phyloP scores from a whole-genome alignment of 768 basidiomycete genomes.

The Gelatoporia subvermispora region DNA sequence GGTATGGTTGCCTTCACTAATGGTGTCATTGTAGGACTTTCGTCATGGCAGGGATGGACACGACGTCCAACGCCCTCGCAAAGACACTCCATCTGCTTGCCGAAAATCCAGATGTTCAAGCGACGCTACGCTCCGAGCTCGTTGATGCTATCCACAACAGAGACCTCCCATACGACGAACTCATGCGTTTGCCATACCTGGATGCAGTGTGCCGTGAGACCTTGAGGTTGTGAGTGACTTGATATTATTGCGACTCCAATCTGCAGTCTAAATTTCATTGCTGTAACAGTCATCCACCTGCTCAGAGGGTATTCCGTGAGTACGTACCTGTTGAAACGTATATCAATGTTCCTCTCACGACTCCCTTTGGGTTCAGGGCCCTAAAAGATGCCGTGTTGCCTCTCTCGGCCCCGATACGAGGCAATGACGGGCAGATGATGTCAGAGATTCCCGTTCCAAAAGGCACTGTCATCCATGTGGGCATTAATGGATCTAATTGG shows the following conservation, averaged over 20 bases:
- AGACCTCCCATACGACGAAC: conserved; percentile 20
- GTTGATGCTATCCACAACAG: background rate
- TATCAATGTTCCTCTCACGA: background rate
- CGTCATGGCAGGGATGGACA: conserved; percentile 14
- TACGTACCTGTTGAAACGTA: conserved; percentile 1
- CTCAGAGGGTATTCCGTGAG: conserved; percentile 8
- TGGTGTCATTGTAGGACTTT: conserved; percentile 2
- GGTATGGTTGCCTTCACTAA: background rate
- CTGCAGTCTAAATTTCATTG: too few species aligned
- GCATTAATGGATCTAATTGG: conserved; percentile 35
- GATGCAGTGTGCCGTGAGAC: conserved; percentile 24
- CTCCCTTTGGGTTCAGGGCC: conserved; percentile 9
- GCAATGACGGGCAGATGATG: conserved; percentile 10
- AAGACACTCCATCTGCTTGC: conserved; percentile 11
- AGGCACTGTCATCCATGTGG: conserved; percentile 33
- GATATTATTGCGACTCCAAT: background rate
- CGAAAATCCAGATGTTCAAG: conserved; percentile 8
- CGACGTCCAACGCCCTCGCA: conserved; percentile 7
- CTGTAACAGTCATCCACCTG: conserved; percentile 7
- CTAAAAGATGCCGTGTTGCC: conserved; percentile 41
- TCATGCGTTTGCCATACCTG: conserved; percentile 22
- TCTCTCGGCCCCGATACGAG: conserved; percentile 13
- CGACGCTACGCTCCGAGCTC: conserved; percentile 9
- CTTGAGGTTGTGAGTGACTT: conserved; percentile 16
- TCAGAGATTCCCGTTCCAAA: conserved; percentile 29